Base-by-base conservation (phyloP, 2,329 filamentous ascomycete species). In the Didymella exigua region DNA sequence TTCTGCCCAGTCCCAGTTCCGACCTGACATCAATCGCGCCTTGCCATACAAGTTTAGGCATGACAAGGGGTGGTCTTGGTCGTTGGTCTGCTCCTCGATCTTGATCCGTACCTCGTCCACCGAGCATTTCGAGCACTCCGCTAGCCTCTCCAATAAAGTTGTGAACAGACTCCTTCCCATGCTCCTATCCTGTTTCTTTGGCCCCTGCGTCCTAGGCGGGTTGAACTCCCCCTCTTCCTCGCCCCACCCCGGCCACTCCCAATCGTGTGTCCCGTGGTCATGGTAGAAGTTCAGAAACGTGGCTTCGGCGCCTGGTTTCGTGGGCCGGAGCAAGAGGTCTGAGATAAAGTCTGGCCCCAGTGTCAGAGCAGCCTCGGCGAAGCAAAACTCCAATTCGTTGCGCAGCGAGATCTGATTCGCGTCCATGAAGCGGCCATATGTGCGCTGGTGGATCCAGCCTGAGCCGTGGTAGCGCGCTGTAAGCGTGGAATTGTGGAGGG, bases 361-460 rank as follows among this genome's bases (percentile, higher is more conserved):
- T 26, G 57, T 55, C 10, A 73, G 58, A 5, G 60, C 56, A 0
- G 59, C 69, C 60, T 74, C 71, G 0, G 64, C 60, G 33, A 73
- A 73, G 34, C 60, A 64, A 27, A 70, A 68, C 24, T 72, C 69
- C 1, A 73, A 42, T 21, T 72, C 69, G 10, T 59, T 66, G 29
- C 70, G 70, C 5, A 73, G 51, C 2, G 62, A 59, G 4, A 72
- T 31, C 27, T 68, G 65, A 19, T 70, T 67, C 7, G 57, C 61
- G 44, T 70, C 68, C 64, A 72, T 68, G 58, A 64, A 64, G 16
- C 53, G 61, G 21, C 70, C 70, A 34, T 71, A 70, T 2, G 60
- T 66, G 18, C 58, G 53, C 41, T 73, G 68, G 27, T 71, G 63
- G n/a, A 73, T 71, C 55, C 67, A 63, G 24, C 70, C 67, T n/a